A percentile compares a stretch with the other conserved stretches of the same genome.
Evolutionary conservation across 352 stramenopile genomes (phyloP).

Genomic region (Globisporangium paddicum): DNA sequence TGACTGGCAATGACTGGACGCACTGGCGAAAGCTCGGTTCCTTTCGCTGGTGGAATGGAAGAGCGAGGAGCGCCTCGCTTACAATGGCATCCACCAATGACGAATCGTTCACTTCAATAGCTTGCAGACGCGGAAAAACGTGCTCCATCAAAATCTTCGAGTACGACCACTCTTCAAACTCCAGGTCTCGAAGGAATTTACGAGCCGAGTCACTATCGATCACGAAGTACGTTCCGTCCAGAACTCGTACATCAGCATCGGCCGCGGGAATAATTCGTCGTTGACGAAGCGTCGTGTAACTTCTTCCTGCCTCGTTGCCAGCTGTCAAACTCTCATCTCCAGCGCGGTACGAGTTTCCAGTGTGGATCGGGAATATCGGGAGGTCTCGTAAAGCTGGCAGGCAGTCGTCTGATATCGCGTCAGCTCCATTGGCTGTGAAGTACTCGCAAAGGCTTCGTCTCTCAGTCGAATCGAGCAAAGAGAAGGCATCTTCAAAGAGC

Average conservation of each 20-base stretch:
- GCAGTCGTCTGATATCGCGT: conserved; percentile 28
- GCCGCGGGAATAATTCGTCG: conserved; percentile 31
- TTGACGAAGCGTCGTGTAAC: conserved; percentile 9
- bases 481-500: conserved; percentile 40
- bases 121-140: conserved; percentile 47
- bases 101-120: conserved; percentile 25
- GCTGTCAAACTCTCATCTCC: not conserved
- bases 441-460: conserved; percentile 35
- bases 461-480: conserved; percentile 18
- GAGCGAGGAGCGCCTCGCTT: conserved; percentile 32
- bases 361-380: conserved; percentile 41
- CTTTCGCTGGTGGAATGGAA: conserved; percentile 50
- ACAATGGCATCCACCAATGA: conserved; percentile 50
- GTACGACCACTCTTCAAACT: conserved; percentile 51
- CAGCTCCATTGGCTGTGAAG: conserved; percentile 32
- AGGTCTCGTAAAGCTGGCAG: conserved; percentile 39
- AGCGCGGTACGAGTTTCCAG: not conserved
- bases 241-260: conserved; percentile 35
- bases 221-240: conserved; percentile 50
- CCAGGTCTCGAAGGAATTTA: conserved; percentile 42
- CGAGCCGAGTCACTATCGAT: conserved; percentile 26
- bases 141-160: conserved; percentile 54
- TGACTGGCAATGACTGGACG: conserved; percentile 31
- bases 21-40: conserved; percentile 43
- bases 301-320: not conserved